A percentile compares a stretch with the other conserved stretches of the same genome.
Evolutionary conservation across 2,329 filamentous ascomycete species (phyloP).

Genomic region (Arthrobotrys entomopaga): DNA sequence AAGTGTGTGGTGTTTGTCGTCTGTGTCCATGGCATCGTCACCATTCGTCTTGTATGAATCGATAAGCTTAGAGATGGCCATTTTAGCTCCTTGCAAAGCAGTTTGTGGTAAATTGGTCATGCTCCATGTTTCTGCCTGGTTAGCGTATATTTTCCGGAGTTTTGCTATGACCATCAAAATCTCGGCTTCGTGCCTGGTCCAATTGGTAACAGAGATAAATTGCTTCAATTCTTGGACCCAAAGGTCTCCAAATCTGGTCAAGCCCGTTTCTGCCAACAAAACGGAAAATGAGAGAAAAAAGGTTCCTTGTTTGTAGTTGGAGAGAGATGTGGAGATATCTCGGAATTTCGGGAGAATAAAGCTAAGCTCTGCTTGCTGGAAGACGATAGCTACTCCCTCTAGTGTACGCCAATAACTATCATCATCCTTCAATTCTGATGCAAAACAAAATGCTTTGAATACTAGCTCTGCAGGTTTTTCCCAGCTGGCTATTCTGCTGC

Average conservation of each 20-base stretch:
- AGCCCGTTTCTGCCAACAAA: slow-evolving; percentile 78
- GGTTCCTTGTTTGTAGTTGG: slow-evolving; percentile 61
- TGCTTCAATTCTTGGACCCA: slow-evolving; percentile 33
- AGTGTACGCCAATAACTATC: slow-evolving; percentile 27
- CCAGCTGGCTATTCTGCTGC: slow-evolving; percentile 79
- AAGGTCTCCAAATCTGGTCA: slow-evolving; percentile 73
- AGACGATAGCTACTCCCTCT: slow-evolving; percentile 22
- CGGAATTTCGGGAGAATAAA: slow-evolving; percentile 76
- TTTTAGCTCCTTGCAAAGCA: slow-evolving; percentile 11
- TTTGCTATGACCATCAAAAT: slow-evolving; percentile 35
- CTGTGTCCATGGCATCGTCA: slow-evolving; percentile 40
- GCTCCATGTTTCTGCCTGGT: slow-evolving; percentile 28
- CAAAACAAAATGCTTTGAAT: slow-evolving; percentile 66
- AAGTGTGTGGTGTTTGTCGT: slow-evolving; percentile 18
- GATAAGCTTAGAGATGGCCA: slow-evolving; percentile 8
- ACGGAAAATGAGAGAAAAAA: slow-evolving; percentile 85
- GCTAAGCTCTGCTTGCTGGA: slow-evolving; percentile 76
- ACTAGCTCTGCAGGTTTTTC: slow-evolving; percentile 70
- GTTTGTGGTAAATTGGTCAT: slow-evolving; percentile 20
- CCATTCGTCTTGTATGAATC: not conserved
- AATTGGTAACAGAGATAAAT: slow-evolving; percentile 24
- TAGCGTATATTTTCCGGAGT: slow-evolving; percentile 26
- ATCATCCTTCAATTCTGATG: slow-evolving; percentile 55
- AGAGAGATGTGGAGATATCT: slow-evolving; percentile 73
- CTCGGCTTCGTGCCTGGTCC: slow-evolving; percentile 29